These are phyloP conservation scores for Ophiocordyceps camponoti-saundersi DNA, from an alignment of 2,329 filamentous ascomycete species.

Conservation along the genomic window DNA sequence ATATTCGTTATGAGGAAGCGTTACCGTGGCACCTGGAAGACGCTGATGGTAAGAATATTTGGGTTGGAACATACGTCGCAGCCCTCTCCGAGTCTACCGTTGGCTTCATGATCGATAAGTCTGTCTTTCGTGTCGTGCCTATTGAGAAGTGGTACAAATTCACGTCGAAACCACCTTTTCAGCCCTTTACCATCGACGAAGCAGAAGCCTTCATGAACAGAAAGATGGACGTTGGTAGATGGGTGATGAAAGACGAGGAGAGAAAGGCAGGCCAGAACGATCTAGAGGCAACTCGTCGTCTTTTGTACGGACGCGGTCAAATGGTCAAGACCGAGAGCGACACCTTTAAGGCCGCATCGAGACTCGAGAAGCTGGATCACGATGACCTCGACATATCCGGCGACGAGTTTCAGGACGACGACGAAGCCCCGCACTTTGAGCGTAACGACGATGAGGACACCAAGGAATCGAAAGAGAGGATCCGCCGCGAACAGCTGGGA, in stretches of 20 bases:
- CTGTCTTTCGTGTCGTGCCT: constrained; percentile 69
- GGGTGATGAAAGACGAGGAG: constrained; percentile 57
- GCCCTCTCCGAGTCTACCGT: constrained; percentile 76
- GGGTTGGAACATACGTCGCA: constrained; percentile 81
- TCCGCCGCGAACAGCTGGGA: constrained; percentile 67
- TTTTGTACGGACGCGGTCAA: constrained; percentile 34
- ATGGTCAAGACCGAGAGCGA: constrained; percentile 51
- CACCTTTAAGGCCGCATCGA: constrained; percentile 44
- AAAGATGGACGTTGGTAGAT: constrained; percentile 59
- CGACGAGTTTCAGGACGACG: constrained; percentile 74
- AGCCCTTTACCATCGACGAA: constrained; percentile 63
- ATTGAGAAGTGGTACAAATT: constrained; percentile 95
- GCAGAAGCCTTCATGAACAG: constrained; percentile 71
- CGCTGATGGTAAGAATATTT: constrained; percentile 86
- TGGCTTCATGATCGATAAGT: constrained; percentile 54
- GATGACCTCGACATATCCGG: constrained; percentile 51
- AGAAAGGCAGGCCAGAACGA: constrained; percentile 38
- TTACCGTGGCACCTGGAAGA: constrained; percentile 95
- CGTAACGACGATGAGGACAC: constrained; percentile 66
- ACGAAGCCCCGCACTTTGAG: constrained; percentile 62
- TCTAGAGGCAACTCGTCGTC: constrained; percentile 38
- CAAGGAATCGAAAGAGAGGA: constrained; percentile 53
- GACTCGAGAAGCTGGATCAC: constrained; percentile 51
- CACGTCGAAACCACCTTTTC: constrained; percentile 62
- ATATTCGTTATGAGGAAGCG: constrained; percentile 81